Conservation (phyloP, 352 stramenopile genomes). For the Phytophthora nicotianae region DNA sequence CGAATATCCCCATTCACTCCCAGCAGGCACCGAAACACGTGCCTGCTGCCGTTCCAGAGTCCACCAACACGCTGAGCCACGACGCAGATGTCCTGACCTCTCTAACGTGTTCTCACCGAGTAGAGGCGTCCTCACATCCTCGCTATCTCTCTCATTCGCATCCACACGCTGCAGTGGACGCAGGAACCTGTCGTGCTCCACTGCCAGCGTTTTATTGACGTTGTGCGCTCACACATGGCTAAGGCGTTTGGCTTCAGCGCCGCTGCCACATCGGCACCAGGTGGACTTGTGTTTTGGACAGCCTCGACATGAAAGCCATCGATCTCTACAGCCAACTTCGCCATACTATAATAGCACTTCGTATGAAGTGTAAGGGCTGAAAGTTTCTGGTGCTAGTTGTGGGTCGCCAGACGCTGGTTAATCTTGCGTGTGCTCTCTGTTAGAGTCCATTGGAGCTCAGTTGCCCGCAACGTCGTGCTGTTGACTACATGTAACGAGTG, state of each 20-base stretch:
- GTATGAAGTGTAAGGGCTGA: slow-evolving; percentile 3
- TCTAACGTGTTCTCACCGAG: slow-evolving; percentile 8
- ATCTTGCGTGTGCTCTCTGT: slow-evolving; percentile 8
- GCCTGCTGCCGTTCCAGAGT: slow-evolving; percentile 4
- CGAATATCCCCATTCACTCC: slow-evolving; percentile 14
- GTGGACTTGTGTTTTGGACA: slow-evolving; percentile 28
- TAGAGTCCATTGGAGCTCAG: neutral
- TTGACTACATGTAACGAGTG: neutral
- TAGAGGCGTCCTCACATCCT: slow-evolving; percentile 30
- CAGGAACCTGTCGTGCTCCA: slow-evolving; percentile 20
- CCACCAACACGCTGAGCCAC: slow-evolving; percentile 24
- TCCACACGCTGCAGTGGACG: slow-evolving; percentile 24
- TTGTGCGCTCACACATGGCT: slow-evolving; percentile 18
- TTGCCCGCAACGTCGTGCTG: slow-evolving; percentile 2
- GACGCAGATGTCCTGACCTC: slow-evolving; percentile 20
- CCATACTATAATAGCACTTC: too few species aligned
- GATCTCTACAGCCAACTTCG: slow-evolving; percentile 16
- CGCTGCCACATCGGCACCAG: slow-evolving; percentile 19
- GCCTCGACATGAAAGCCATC: slow-evolving; percentile 24
- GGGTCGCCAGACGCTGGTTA: neutral
- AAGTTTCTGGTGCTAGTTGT: slow-evolving; percentile 3
- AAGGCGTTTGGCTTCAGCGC: neutral
- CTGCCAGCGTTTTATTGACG: slow-evolving; percentile 10
- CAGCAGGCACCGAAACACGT: slow-evolving; percentile 25
- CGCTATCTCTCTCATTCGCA: slow-evolving; percentile 28